Percentiles rank a stretch among this genome's conserved stretches.
These are phyloP conservation scores for Ambrosia trifida DNA, from an alignment of 129 eudicot species.

Conservation along the genomic window DNA sequence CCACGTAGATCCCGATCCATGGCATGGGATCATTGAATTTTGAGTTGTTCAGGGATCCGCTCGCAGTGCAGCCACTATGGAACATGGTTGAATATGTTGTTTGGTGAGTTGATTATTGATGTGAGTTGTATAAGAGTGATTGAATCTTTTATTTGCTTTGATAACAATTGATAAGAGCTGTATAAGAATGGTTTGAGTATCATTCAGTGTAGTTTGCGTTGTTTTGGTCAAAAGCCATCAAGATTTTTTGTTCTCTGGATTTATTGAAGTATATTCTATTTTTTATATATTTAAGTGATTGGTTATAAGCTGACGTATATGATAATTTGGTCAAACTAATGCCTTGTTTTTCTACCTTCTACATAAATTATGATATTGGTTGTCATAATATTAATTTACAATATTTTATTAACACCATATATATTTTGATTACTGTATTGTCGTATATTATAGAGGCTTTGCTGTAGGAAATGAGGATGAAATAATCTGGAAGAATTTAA, in stretches of 20 bases:
- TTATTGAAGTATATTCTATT: neutral
- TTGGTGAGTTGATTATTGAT: neutral
- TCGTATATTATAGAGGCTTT: too few relatives aligned
- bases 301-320: neutral
- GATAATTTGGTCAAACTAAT: neutral
- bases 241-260: neutral
- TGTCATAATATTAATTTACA: too few relatives aligned
- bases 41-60: slow-evolving; percentile 42
- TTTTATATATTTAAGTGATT: neutral
- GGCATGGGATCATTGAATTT: slow-evolving; percentile 56
- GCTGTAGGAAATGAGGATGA: too few relatives aligned
- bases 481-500: too few relatives aligned
- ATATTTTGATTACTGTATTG: too few relatives aligned
- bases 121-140: slow-evolving; percentile 10
- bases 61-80: slow-evolving; percentile 43
- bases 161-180: neutral
- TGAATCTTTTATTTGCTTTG: neutral
- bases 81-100: slow-evolving; percentile 31
- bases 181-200: neutral
- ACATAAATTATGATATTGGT: neutral
- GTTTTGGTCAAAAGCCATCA: neutral
- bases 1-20: slow-evolving; percentile 58
- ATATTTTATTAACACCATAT: too few relatives aligned
- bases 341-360: neutral
- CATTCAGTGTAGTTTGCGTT: too few relatives aligned